These are phyloP conservation scores for Pseudonitzschia delicatissima DNA, from an alignment of 108 stramenopile species.

Conservation along the genomic window DNA sequence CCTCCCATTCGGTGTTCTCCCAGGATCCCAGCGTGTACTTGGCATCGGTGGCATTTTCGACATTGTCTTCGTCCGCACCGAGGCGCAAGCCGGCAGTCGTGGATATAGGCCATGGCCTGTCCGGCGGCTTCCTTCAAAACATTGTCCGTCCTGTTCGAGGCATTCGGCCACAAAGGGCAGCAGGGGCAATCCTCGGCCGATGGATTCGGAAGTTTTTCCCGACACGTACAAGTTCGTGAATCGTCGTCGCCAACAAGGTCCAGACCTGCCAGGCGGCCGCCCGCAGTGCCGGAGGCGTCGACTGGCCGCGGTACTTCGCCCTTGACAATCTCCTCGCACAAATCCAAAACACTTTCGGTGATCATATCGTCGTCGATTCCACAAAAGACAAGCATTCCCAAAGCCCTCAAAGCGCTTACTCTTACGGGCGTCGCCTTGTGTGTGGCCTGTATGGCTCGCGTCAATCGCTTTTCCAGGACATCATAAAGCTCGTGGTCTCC, in stretches of 20 bases:
- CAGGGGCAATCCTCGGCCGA: slow-evolving; percentile 62
- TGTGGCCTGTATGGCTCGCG: slow-evolving; percentile 49
- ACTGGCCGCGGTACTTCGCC: slow-evolving; percentile 58
- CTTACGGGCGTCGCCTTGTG: slow-evolving; percentile 63
- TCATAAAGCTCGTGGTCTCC: slow-evolving; percentile 58
- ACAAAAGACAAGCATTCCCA: slow-evolving; percentile 68
- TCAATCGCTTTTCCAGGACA: slow-evolving; percentile 41
- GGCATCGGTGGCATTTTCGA: slow-evolving; percentile 44
- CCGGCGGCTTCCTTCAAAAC: slow-evolving; percentile 68
- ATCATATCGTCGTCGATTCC: slow-evolving; percentile 46
- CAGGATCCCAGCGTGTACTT: slow-evolving; percentile 65
- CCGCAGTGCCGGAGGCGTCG: slow-evolving; percentile 41
- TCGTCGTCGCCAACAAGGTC: slow-evolving; percentile 68
- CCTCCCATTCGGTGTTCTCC: slow-evolving; percentile 84
- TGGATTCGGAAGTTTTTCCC: slow-evolving; percentile 50
- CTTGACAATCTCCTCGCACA: slow-evolving; percentile 53
- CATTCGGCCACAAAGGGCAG: slow-evolving; percentile 54
- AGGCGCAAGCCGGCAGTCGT: slow-evolving; percentile 67
- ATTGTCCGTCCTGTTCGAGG: slow-evolving; percentile 43
- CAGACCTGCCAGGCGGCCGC: slow-evolving; percentile 79
- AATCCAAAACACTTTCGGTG: slow-evolving; percentile 50
- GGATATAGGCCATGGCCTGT: slow-evolving; percentile 75
- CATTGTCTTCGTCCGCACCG: slow-evolving; percentile 42
- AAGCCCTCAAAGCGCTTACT: slow-evolving; percentile 64
- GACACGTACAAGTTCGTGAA: slow-evolving; percentile 51